These are phyloP conservation scores for Metarhizium rileyi DNA, from an alignment of 2,329 filamentous ascomycete species.

Conservation along the genomic window DNA sequence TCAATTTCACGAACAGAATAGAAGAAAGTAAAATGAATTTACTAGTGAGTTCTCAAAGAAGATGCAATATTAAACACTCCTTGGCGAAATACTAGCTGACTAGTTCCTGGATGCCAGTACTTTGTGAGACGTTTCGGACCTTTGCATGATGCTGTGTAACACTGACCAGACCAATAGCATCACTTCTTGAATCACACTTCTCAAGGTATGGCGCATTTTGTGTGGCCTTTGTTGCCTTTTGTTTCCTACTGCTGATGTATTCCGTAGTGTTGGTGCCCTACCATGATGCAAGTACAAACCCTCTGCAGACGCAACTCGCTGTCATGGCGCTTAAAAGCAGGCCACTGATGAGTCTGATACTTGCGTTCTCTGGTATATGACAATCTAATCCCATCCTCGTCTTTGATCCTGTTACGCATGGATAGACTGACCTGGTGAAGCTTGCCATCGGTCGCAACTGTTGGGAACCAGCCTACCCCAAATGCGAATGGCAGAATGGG, in stretches of 20 bases:
- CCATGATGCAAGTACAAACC: conserved; percentile 42
- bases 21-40: conserved; percentile 69
- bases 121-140: conserved; percentile 28
- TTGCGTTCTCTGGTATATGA: conserved; percentile 58
- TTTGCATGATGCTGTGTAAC: background rate
- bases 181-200: conserved; percentile 73
- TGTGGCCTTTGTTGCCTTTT: conserved; percentile 15
- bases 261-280: conserved; percentile 36
- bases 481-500: conserved; percentile 71
- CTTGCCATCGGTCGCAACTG: conserved; percentile 70
- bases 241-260: background rate
- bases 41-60: conserved; percentile 31
- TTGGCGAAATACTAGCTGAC: background rate
- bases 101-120: conserved; percentile 25
- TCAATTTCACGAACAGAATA: conserved; percentile 1
- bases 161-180: conserved; percentile 23
- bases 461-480: conserved; percentile 64
- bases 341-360: conserved; percentile 64
- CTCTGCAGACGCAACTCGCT: conserved; percentile 39
- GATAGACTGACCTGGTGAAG: conserved; percentile 20
- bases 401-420: background rate
- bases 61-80: background rate
- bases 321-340: conserved; percentile 58
- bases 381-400: background rate
- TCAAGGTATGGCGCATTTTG: conserved; percentile 39